Conservation (phyloP, 1,284 basidiomycete genomes). For the Sporisorium sorghi region DNA sequence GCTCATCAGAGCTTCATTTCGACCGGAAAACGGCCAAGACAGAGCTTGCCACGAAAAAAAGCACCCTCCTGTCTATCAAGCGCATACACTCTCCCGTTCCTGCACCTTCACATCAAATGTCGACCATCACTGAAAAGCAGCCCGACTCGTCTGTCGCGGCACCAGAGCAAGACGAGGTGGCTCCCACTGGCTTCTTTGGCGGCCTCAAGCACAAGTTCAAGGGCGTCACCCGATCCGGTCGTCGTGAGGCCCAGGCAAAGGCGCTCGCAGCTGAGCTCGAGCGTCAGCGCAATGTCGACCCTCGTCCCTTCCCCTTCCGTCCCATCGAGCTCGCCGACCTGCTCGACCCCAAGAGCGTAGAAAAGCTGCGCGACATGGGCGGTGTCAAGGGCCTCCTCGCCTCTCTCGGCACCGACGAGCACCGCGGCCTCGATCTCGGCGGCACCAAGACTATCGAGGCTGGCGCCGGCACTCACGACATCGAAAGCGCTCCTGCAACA, state of each 20-base stretch:
- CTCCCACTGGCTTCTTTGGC: conserved; percentile 26
- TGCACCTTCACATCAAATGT: conserved; percentile 1
- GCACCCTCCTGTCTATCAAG: background rate
- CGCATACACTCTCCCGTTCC: background rate
- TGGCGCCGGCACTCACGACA: conserved; percentile 24
- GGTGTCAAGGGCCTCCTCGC: conserved; percentile 78
- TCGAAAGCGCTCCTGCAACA: conserved; percentile 22
- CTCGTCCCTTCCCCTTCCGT: conserved; percentile 69
- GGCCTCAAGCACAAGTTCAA: conserved; percentile 43
- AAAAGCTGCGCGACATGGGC: conserved; percentile 78
- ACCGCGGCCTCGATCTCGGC: conserved; percentile 63
- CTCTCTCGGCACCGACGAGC: conserved; percentile 80
- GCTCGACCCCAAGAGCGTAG: conserved; percentile 85
- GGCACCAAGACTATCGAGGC: conserved; percentile 42
- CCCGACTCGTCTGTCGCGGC: conserved; percentile 9
- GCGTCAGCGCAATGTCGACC: conserved; percentile 56
- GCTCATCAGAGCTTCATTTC: conserved; percentile 15
- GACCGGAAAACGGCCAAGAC: conserved; percentile 1
- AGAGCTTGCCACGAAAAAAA: background rate
- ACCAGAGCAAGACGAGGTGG: conserved; percentile 1
- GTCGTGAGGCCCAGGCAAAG: conserved; percentile 50
- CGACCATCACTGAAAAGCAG: conserved; percentile 15
- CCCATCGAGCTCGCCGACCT: conserved; percentile 84
- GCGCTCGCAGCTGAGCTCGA: conserved; percentile 53
- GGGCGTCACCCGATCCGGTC: conserved; percentile 43